Evolutionary conservation across 208 protist species (phyloP).

Genomic region (Zelonia costaricensis): DNA sequence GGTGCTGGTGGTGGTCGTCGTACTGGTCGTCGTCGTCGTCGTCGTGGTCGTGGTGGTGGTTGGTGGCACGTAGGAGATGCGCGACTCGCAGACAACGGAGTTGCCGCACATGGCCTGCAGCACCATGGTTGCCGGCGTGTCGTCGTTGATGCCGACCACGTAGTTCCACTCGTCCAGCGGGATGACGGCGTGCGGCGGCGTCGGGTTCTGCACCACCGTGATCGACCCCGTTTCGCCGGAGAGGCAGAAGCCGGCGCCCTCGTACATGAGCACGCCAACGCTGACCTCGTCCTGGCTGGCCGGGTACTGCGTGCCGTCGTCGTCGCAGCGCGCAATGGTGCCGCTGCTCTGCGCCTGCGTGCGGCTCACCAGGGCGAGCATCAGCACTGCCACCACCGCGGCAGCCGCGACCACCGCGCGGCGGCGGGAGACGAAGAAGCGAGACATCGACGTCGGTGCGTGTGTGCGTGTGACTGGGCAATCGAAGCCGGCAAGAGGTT

Average conservation of each 20-base stretch:
- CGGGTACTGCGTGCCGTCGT: background rate
- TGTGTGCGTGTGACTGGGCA: too few species aligned
- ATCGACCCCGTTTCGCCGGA: constrained; percentile 6
- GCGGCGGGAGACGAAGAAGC: background rate
- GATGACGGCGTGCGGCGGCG: constrained; percentile 19
- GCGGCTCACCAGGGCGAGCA: constrained; percentile 15
- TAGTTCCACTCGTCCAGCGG: constrained; percentile 44
- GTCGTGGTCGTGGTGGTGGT: background rate
- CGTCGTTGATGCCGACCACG: constrained; percentile 23
- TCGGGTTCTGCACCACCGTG: constrained; percentile 13
- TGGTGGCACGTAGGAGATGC: constrained; percentile 24
- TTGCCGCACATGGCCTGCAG: constrained; percentile 40
- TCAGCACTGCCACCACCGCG: constrained; percentile 9
- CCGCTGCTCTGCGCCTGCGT: constrained; percentile 5
- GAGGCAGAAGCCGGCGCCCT: constrained; percentile 13
- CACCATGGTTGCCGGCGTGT: constrained; percentile 28
- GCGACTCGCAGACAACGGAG: constrained; percentile 40
- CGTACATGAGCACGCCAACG: constrained; percentile 4
- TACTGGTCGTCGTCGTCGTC: constrained; percentile 2
- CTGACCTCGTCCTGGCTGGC: background rate
- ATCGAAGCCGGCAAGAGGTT: too few species aligned
- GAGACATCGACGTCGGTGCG: constrained; percentile 1
- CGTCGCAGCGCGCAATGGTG: constrained; percentile 11
- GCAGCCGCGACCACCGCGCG: background rate
- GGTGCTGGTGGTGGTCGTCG: constrained; percentile 1